These are phyloP conservation scores for Lophium mytilinum DNA, from an alignment of 495 filamentous ascomycete genomes.

Conservation along the genomic window DNA sequence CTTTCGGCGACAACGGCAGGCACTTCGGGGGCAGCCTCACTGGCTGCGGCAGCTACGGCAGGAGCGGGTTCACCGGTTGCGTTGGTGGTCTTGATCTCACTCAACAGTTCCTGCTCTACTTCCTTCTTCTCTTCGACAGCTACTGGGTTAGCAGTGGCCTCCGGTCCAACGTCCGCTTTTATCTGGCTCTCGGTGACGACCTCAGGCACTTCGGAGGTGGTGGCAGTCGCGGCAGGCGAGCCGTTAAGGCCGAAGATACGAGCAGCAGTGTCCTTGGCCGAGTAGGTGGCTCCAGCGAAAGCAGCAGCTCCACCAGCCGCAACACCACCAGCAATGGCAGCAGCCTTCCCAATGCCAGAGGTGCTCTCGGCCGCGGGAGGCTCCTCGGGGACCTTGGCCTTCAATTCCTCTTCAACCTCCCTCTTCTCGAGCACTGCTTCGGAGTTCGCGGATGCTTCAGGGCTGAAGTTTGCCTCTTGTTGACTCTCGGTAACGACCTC, in stretches of 20 bases:
- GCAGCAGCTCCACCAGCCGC: constrained; percentile 22
- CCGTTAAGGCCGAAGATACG: constrained; percentile 26
- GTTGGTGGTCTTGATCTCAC: constrained; percentile 17
- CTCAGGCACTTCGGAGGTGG: constrained; percentile 47
- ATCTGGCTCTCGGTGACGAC: constrained; percentile 65
- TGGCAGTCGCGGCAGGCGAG: no score
- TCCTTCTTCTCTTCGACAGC: constrained; percentile 10
- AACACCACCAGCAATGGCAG: constrained; percentile 33
- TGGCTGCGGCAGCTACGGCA: constrained; percentile 9
- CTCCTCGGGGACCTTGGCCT: constrained; percentile 41
- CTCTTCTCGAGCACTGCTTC: constrained; percentile 70
- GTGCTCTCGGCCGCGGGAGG: constrained; percentile 39
- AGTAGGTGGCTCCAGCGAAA: constrained; percentile 30
- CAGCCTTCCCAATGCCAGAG: constrained; percentile 29
- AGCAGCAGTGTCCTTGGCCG: constrained; percentile 31
- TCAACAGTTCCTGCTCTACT: constrained; percentile 16
- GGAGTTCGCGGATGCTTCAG: constrained; percentile 52
- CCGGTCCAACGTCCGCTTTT: constrained; percentile 54
- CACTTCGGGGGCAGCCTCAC: constrained; percentile 43
- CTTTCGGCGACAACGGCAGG: constrained; percentile 70
- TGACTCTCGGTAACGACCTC: constrained; percentile 61
- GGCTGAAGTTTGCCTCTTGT: constrained; percentile 45
- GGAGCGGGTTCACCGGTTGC: constrained; percentile 3
- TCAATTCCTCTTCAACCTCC: constrained; percentile 60
- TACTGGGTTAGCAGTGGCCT: constrained; percentile 55